Evolutionary conservation across 352 stramenopile species (phyloP).

Genomic region (Blastocystis sp.): DNA sequence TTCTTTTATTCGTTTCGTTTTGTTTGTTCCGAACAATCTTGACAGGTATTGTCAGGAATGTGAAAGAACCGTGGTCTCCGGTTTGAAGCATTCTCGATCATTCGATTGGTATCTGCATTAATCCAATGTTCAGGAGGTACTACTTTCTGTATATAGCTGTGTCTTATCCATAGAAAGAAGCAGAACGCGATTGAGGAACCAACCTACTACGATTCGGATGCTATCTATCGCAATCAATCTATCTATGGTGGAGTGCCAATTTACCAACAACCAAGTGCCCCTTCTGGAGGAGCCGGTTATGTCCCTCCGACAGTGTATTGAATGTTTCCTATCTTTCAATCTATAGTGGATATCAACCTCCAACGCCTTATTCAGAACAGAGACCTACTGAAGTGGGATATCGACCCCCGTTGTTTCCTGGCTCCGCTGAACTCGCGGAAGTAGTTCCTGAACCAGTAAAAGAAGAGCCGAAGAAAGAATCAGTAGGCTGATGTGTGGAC

Average conservation of each 20-base stretch:
- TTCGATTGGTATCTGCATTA: background rate
- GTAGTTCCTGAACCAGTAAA: background rate
- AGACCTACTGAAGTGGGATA: constrained; percentile 11
- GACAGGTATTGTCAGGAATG: too few species aligned
- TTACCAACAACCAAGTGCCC: background rate
- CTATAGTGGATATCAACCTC: constrained; percentile 20
- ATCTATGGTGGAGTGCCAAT: constrained; percentile 7
- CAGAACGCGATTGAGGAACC: background rate
- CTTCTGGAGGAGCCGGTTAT: background rate
- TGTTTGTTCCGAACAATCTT: background rate
- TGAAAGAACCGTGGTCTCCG: background rate
- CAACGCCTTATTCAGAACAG: background rate
- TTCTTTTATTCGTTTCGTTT: constrained; percentile 12
- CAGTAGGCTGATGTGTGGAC: background rate
- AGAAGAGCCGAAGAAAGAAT: constrained; percentile 31
- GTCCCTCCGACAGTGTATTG: constrained; percentile 29
- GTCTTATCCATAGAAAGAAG: background rate
- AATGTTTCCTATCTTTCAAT: background rate
- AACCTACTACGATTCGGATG: constrained; percentile 29
- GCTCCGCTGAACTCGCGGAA: constrained; percentile 22
- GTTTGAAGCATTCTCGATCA: background rate
- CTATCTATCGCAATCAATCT: constrained; percentile 36
- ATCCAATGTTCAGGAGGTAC: constrained; percentile 30
- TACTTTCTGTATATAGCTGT: background rate
- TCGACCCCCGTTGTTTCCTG: constrained; percentile 44